Conservation (phyloP, 306 rosid species). For the Prunus campanulata region DNA sequence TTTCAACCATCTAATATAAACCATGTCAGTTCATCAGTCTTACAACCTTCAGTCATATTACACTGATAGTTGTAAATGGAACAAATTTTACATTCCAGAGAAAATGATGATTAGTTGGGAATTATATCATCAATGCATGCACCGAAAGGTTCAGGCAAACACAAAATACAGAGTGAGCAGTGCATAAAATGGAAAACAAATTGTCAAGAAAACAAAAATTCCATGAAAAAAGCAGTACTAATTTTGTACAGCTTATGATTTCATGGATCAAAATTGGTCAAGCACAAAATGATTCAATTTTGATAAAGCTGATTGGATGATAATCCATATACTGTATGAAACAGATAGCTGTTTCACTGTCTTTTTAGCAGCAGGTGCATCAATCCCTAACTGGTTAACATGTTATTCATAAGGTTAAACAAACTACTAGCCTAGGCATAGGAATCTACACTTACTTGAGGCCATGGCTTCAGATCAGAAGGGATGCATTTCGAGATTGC, state of each 20-base stretch:
- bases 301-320: not conserved
- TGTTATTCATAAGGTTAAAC: not conserved
- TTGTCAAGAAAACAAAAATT: not conserved
- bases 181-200: not conserved
- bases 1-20: constrained; percentile 65
- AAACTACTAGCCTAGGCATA: constrained; percentile 25
- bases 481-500: constrained; percentile 58
- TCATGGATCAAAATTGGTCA: not conserved
- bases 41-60: constrained; percentile 8
- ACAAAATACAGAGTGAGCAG: not conserved
- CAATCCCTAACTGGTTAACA: not conserved
- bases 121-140: not conserved
- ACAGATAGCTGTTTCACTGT: not conserved
- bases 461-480: constrained; percentile 67
- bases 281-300: not conserved
- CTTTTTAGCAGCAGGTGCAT: not conserved
- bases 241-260: not conserved
- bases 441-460: constrained; percentile 56
- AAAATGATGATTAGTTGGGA: not conserved
- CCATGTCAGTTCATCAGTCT: constrained; percentile 14
- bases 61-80: not conserved
- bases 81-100: not conserved
- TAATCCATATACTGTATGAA: not conserved
- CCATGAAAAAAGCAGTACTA: not conserved
- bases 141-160: not conserved